Evolutionary conservation across 352 stramenopile species (phyloP).

Genomic region (Pythium periplocum): DNA sequence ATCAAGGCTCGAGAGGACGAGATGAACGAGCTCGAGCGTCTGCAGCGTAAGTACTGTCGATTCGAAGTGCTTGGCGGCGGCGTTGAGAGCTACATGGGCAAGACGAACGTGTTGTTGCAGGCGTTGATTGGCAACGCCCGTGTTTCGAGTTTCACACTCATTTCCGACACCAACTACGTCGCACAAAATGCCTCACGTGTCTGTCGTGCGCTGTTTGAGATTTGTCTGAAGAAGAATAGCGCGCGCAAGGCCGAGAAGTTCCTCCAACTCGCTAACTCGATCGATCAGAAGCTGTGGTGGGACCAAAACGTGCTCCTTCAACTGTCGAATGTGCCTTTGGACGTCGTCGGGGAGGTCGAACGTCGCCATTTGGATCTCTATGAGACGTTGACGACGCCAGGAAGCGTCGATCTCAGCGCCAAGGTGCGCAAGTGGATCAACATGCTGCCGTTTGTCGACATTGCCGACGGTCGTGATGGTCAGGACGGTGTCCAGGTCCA

Average conservation of each 20-base stretch:
- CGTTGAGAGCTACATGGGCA: conserved; percentile 91
- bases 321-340: conserved; percentile 85
- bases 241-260: conserved; percentile 89
- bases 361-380: conserved; percentile 64
- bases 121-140: conserved; percentile 58
- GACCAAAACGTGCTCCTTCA: conserved; percentile 93
- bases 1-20: conserved; percentile 95
- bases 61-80: conserved; percentile 88
- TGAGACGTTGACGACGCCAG: conserved; percentile 25
- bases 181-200: conserved; percentile 97
- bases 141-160: conserved; percentile 96
- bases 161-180: conserved; percentile 99
- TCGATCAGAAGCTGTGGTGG: conserved; percentile 98
- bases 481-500: conserved; percentile 62
- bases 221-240: conserved; percentile 91
- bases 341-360: conserved; percentile 87
- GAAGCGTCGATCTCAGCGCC: conserved; percentile 15
- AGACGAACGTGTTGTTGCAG: conserved; percentile 97
- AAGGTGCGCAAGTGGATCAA: conserved; percentile 73
- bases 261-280: conserved; percentile 94
- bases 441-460: conserved; percentile 61
- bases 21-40: conserved; percentile 90
- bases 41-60: conserved; percentile 86
- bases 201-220: conserved; percentile 98
- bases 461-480: conserved; percentile 22